Percentiles rank a stretch among this genome's conserved stretches.
These are phyloP conservation scores for Apiotrichum montevideense DNA, from an alignment of 1,284 basidiomycete genomes.

Conservation along the genomic window DNA sequence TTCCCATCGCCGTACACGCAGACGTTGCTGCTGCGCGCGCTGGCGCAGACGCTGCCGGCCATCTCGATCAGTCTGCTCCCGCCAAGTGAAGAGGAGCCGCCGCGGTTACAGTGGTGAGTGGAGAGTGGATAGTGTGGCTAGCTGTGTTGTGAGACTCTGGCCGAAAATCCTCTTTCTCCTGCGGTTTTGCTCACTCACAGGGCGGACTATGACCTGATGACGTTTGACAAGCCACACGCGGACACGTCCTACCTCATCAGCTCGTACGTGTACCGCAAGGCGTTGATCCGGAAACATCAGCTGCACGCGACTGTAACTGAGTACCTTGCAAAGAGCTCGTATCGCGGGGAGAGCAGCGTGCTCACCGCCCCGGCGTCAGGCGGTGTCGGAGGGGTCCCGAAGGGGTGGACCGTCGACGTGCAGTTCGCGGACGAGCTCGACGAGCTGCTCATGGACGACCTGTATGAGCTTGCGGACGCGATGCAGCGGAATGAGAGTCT, in stretches of 20 bases:
- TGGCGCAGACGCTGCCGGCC: slow-evolving; percentile 45
- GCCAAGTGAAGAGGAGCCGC: slow-evolving; percentile 28
- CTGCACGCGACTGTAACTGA: slow-evolving; percentile 70
- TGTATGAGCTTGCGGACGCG: slow-evolving; percentile 73
- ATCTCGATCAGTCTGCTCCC: slow-evolving; percentile 32
- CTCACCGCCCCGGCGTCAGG: slow-evolving; percentile 3
- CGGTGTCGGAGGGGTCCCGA: slow-evolving; percentile 56
- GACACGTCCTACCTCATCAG: slow-evolving; percentile 59
- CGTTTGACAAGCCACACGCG: slow-evolving; percentile 61
- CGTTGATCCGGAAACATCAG: slow-evolving; percentile 91
- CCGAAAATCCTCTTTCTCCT: no score
- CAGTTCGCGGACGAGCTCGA: slow-evolving; percentile 92
- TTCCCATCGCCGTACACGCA: slow-evolving; percentile 77
- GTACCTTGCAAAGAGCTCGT: slow-evolving; percentile 64
- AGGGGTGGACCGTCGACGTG: slow-evolving; percentile 82
- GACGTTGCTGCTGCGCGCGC: slow-evolving; percentile 60
- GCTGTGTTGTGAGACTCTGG: no score
- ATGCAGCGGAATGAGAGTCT: slow-evolving; percentile 51
- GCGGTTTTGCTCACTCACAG: slow-evolving; percentile 32
- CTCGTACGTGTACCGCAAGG: slow-evolving; percentile 84
- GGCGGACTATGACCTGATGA: slow-evolving; percentile 65
- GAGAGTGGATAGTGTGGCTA: no score
- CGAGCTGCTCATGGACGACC: slow-evolving; percentile 86
- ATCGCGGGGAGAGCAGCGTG: slow-evolving; percentile 22
- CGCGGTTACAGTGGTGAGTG: slow-evolving; percentile 41